Conservation (phyloP, 306 rosid species). For the Quercus robur region DNA sequence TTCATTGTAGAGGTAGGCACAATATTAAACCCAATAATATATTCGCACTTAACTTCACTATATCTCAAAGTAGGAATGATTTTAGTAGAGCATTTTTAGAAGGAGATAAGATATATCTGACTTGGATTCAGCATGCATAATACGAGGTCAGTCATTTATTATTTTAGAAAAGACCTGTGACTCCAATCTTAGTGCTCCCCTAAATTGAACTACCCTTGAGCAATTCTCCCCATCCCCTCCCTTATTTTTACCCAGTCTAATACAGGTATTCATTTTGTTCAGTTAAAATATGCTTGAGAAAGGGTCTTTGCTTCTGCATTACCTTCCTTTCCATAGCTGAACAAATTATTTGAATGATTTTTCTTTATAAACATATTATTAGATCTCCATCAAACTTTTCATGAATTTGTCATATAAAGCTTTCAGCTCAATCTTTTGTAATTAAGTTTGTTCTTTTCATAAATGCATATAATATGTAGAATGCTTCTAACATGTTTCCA, state of each 20-base stretch:
- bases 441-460: neutral
- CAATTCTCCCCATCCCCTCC: no score
- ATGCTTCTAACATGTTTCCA: slow-evolving; percentile 38
- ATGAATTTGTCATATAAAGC: neutral
- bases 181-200: neutral
- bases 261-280: no score
- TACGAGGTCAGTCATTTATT: neutral
- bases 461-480: slow-evolving; percentile 7
- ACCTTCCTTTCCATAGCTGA: neutral
- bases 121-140: neutral
- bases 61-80: neutral
- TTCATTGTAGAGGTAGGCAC: neutral
- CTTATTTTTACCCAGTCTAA: no score
- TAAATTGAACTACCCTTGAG: neutral
- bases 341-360: neutral
- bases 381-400: neutral
- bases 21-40: neutral
- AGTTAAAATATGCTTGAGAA: no score
- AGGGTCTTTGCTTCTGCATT: neutral
- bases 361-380: neutral
- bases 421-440: neutral
- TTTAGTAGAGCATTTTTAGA: neutral
- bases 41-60: neutral
- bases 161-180: neutral
- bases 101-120: neutral